Conservation (phyloP, 1,139 yeast genomes). For the Suhomyces atakaporum region DNA sequence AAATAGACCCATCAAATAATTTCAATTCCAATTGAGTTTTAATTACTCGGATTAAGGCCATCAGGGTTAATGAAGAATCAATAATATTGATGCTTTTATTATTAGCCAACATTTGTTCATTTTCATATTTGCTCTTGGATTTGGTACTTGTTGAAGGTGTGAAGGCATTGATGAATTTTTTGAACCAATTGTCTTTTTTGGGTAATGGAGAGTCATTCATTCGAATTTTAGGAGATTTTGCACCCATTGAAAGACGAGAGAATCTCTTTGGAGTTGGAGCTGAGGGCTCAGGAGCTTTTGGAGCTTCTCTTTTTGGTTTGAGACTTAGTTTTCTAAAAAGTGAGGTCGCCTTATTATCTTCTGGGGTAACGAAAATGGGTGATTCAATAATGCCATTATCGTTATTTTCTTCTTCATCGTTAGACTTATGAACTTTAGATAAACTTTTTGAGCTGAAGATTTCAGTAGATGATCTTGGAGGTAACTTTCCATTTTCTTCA, state of each 20-base stretch:
- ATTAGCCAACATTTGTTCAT: slow-evolving; percentile 3
- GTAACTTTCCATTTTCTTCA: slow-evolving; percentile 12
- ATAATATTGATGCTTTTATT: slow-evolving; percentile 33
- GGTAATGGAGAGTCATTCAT: slow-evolving; percentile 15
- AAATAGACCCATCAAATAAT: slow-evolving; percentile 52
- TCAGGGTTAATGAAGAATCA: slow-evolving; percentile 34
- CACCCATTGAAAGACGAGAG: slow-evolving; percentile 25
- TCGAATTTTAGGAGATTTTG: slow-evolving; percentile 13
- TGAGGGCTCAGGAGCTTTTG: slow-evolving; percentile 35
- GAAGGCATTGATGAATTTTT: slow-evolving; percentile 32
- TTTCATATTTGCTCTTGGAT: slow-evolving; percentile 6
- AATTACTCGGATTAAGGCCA: slow-evolving; percentile 36
- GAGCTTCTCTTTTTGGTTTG: slow-evolving; percentile 50
- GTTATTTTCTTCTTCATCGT: slow-evolving; percentile 5
- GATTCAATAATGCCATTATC: background rate
- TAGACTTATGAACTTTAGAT: slow-evolving; percentile 8
- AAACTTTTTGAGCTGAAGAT: slow-evolving; percentile 29
- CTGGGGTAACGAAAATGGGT: slow-evolving; percentile 5
- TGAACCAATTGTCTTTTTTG: slow-evolving; percentile 36
- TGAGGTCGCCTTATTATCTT: slow-evolving; percentile 14
- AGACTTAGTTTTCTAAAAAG: slow-evolving; percentile 35
- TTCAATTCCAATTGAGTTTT: slow-evolving; percentile 48
- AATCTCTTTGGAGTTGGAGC: slow-evolving; percentile 22
- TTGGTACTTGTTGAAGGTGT: slow-evolving; percentile 14
- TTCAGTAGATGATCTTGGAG: slow-evolving; percentile 30